Evolutionary conservation across 441 rosid species (phyloP).

Genomic region (Biscutella laevigata): DNA sequence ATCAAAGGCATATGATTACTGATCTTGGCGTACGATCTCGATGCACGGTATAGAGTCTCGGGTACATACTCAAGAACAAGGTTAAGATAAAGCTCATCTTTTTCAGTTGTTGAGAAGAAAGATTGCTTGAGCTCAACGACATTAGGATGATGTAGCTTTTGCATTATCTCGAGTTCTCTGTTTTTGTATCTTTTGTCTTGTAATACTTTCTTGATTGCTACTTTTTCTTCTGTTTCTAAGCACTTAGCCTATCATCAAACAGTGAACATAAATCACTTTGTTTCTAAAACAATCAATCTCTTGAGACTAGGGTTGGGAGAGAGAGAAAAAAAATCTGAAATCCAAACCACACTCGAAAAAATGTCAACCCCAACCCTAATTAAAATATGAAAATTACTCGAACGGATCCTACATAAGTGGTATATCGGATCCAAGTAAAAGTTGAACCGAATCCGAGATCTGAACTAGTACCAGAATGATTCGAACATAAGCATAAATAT

Average conservation of each 20-base stretch:
- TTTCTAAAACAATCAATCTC: neutral
- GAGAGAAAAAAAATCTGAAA: too few relatives aligned
- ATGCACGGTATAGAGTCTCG: slow-evolving; percentile 66
- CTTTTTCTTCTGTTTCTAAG: slow-evolving; percentile 65
- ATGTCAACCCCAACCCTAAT: too few relatives aligned
- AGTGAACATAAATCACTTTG: neutral
- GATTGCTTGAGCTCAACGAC: slow-evolving; percentile 68
- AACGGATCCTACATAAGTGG: too few relatives aligned
- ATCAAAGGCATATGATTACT: slow-evolving; percentile 59
- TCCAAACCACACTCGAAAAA: too few relatives aligned
- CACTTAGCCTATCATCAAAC: slow-evolving; percentile 56
- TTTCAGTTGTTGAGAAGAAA: slow-evolving; percentile 69
- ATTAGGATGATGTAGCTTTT: slow-evolving; percentile 64
- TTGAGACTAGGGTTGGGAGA: too few relatives aligned
- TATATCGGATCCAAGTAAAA: too few relatives aligned
- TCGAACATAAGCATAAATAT: too few relatives aligned
- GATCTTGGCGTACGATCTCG: slow-evolving; percentile 58
- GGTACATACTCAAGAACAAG: slow-evolving; percentile 75
- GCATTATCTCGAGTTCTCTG: slow-evolving; percentile 78
- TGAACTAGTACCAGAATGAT: too few relatives aligned
- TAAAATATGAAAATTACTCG: too few relatives aligned
- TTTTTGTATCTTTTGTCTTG: slow-evolving; percentile 94
- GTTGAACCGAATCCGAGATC: too few relatives aligned
- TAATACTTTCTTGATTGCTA: slow-evolving; percentile 86
- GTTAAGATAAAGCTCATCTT: slow-evolving; percentile 67